Evolutionary conservation across 2,329 filamentous ascomycete genomes (phyloP).

Genomic region (Pleurostoma richardsiae): DNA sequence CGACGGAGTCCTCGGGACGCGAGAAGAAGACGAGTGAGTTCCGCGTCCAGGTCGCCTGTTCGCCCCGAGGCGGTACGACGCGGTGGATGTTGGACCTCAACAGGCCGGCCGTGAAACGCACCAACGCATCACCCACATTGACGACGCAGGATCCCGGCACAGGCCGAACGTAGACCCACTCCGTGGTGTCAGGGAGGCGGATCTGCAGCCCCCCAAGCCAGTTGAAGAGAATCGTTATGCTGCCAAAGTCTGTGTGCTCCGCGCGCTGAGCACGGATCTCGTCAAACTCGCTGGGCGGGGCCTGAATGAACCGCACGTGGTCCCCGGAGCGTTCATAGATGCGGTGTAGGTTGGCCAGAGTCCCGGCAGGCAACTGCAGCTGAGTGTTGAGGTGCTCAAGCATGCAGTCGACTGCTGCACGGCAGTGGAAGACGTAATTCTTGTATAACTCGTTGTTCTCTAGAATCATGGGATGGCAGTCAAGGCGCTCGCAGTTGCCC

Average conservation of each 20-base stretch:
- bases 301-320: slow-evolving; percentile 10
- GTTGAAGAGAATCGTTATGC: slow-evolving; percentile 31
- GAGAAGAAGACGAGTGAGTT: slow-evolving; percentile 13
- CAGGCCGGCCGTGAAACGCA: slow-evolving; percentile 23
- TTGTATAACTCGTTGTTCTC: slow-evolving; percentile 5
- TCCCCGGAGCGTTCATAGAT: slow-evolving; percentile 8
- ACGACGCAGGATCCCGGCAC: slow-evolving; percentile 20
- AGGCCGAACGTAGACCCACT: slow-evolving; percentile 16
- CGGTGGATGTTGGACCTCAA: slow-evolving; percentile 25
- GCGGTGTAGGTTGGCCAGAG: slow-evolving; percentile 6
- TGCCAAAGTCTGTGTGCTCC: slow-evolving; percentile 31
- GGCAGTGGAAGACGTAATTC: slow-evolving; percentile 7
- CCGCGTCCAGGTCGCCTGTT: slow-evolving; percentile 8
- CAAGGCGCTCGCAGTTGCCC: slow-evolving; percentile 7
- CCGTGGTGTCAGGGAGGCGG: slow-evolving; percentile 15
- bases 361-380: slow-evolving; percentile 5
- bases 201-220: slow-evolving; percentile 31
- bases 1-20: slow-evolving; percentile 9
- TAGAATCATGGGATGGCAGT: slow-evolving; percentile 3
- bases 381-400: slow-evolving; percentile 5
- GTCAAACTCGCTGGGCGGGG: slow-evolving; percentile 5
- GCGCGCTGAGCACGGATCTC: slow-evolving; percentile 8
- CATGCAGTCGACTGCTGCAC: slow-evolving; percentile 6
- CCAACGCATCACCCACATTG: slow-evolving; percentile 30
- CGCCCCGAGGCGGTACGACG: slow-evolving; percentile 20